Evolutionary conservation across 2,329 filamentous ascomycete species (phyloP), one percentile per base, ranked within the genome.

Genomic region (Plectosphaerella sp.): DNA sequence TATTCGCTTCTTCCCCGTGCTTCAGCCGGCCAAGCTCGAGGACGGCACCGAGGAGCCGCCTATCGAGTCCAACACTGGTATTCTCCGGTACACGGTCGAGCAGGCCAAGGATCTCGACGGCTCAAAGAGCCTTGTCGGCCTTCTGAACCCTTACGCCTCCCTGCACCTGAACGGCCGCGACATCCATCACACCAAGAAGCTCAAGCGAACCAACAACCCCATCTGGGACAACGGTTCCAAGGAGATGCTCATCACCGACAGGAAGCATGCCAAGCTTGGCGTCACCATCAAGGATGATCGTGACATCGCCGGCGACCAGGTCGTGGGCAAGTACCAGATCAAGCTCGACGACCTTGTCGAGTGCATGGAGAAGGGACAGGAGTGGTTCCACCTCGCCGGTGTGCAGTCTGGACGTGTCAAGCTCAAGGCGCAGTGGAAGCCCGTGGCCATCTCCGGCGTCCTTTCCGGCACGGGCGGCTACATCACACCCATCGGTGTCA

Each of bases 171-270:
- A 99, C 62, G 89, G 91, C 57, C 96, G 94, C 71, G 88, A 95
- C 66, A 81, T 97, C 5, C 91, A 96, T 62, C 80, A 84, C 52
- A 96, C 92, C 50, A 90, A 91, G 72, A 95, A 92, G 70, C 80
- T 97, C 62, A 99, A 97, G 80, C 87, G 93, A 55, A 97, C 91
- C 54, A 99, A 99, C 73, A 94, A 96, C 62, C 94, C 94, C 8
- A 92, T 99, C 62, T 99, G 92, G 87, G 87, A 93, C 50, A 88
- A 97, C 65, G 89, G 89, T 7, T 88, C 86, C 60, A 96, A 96
- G 72, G 94, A 99, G 65, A 84, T 99, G 60, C 83, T 99, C 55
- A 93, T 99, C 65, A 97, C 92, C 1, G 92, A 99, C 66, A 87
- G 89, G 57, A 96, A 91, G 74, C 86, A 84, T 65, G 92, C 94